Conservation (phyloP, 176 grass and related monocot genomes). For the Oryza meyeriana region DNA sequence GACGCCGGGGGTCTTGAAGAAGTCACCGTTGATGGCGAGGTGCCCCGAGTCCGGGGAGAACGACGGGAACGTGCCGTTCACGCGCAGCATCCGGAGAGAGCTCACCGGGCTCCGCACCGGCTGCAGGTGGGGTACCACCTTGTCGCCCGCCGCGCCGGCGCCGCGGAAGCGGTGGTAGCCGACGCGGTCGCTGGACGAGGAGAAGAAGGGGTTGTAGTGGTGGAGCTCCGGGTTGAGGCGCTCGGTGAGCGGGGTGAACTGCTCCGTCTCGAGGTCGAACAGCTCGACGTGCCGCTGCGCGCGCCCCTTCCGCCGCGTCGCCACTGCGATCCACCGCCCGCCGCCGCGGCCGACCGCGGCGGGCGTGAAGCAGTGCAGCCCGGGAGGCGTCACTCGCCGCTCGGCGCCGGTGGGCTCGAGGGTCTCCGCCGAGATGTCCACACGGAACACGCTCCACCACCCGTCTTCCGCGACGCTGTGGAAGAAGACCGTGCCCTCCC, state of each 20-base stretch:
- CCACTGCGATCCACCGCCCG: slow-evolving; percentile 52
- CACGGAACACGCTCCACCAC: slow-evolving; percentile 88
- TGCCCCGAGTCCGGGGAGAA: slow-evolving; percentile 65
- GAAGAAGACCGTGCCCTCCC: slow-evolving; percentile 63
- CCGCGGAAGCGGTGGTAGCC: slow-evolving; percentile 96
- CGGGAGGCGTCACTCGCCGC: slow-evolving; percentile 63
- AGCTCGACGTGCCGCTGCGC: slow-evolving; percentile 70
- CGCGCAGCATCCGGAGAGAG: slow-evolving; percentile 60
- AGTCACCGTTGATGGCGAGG: slow-evolving; percentile 76
- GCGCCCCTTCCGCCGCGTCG: slow-evolving; percentile 65
- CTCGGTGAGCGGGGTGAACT: slow-evolving; percentile 57
- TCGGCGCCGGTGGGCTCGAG: slow-evolving; percentile 33
- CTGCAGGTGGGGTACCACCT: slow-evolving; percentile 55
- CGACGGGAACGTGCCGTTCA: slow-evolving; percentile 76
- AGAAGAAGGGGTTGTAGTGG: slow-evolving; percentile 97
- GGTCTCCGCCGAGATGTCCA: slow-evolving; percentile 46
- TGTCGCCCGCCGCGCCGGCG: slow-evolving; percentile 36
- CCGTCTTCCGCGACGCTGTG: slow-evolving; percentile 81
- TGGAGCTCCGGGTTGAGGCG: slow-evolving; percentile 60
- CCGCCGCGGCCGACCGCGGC: slow-evolving; percentile 38
- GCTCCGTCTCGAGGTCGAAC: slow-evolving; percentile 68
- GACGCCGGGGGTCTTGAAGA: slow-evolving; percentile 52
- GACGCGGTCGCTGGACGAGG: slow-evolving; percentile 38
- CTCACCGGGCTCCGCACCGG: slow-evolving; percentile 56
- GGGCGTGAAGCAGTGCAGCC: slow-evolving; percentile 81